Evolutionary conservation across 495 filamentous ascomycete species (phyloP).

Genomic region (Penicillium goetzii): DNA sequence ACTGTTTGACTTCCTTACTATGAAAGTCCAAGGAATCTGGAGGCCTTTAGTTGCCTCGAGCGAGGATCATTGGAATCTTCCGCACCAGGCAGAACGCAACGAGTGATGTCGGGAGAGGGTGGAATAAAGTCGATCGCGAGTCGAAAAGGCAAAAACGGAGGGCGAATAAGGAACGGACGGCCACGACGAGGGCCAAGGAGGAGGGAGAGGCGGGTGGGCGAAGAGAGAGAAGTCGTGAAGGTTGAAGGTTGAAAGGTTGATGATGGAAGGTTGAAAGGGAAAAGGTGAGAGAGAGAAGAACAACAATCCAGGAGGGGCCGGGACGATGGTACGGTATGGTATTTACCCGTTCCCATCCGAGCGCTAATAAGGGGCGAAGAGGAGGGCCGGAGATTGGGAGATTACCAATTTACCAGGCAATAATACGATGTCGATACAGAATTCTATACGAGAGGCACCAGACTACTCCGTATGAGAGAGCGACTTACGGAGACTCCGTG

Average conservation of each 20-base stretch:
- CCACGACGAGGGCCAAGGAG: slow-evolving; percentile 48
- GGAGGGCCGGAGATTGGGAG: slow-evolving; percentile 2
- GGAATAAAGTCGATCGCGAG: slow-evolving; percentile 14
- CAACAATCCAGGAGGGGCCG: slow-evolving; percentile 29
- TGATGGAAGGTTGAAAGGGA: slow-evolving; percentile 31
- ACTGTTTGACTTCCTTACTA: slow-evolving; percentile 41
- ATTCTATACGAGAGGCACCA: neutral
- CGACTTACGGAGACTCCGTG: neutral
- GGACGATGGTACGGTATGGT: slow-evolving; percentile 12
- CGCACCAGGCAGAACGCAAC: slow-evolving; percentile 36
- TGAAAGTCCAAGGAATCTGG: slow-evolving; percentile 47
- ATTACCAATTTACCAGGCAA: slow-evolving; percentile 2
- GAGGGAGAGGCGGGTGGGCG: slow-evolving; percentile 16
- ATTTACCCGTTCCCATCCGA: slow-evolving; percentile 1
- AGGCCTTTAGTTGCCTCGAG: slow-evolving; percentile 44
- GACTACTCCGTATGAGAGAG: neutral
- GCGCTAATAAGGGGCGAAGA: neutral
- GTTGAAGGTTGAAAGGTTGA: slow-evolving; percentile 40
- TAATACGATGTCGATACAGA: neutral
- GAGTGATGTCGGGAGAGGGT: slow-evolving; percentile 14
- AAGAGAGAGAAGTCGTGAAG: slow-evolving; percentile 27
- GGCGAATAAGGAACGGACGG: slow-evolving; percentile 51
- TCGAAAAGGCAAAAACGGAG: slow-evolving; percentile 17
- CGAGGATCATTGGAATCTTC: slow-evolving; percentile 43
- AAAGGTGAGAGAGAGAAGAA: slow-evolving; percentile 27